phyloP scores from a whole-genome alignment of 78 protist species.

The Dictyostelium purpureum region DNA sequence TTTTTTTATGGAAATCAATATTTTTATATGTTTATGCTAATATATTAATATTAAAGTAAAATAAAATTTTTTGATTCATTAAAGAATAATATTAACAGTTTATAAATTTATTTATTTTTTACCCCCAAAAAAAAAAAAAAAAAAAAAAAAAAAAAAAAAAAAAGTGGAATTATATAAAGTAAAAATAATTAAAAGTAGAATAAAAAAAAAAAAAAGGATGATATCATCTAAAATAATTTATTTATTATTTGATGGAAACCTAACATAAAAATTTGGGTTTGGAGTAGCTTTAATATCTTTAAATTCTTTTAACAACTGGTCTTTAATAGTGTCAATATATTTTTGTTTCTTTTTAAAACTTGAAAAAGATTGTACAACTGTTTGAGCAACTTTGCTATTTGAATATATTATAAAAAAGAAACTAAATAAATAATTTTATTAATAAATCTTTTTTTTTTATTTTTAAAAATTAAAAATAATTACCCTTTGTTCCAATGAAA shows the following conservation, averaged over 20 bases:
- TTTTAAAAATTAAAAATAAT: background rate
- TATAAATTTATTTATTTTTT: no score
- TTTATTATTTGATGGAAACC: background rate
- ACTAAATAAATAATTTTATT: background rate
- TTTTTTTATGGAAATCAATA: no score
- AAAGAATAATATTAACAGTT: no score
- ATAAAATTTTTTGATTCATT: no score
- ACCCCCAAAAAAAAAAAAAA: no score
- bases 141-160: no score
- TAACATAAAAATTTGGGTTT: background rate
- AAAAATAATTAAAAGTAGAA: no score
- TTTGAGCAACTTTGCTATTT: background rate
- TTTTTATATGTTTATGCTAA: no score
- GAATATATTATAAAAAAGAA: constrained; percentile 14
- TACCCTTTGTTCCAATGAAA: constrained; percentile 68
- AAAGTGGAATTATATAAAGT: no score
- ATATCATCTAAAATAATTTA: no score
- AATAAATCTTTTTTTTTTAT: background rate
- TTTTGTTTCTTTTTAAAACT: background rate
- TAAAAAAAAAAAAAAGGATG: no score
- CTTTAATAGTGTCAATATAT: background rate
- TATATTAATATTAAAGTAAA: no score
- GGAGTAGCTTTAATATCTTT: background rate
- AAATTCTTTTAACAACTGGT: background rate
- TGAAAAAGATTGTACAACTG: background rate